These are phyloP conservation scores for Monosporozyma aerobia DNA, from an alignment of 805 yeast genomes.

Conservation along the genomic window DNA sequence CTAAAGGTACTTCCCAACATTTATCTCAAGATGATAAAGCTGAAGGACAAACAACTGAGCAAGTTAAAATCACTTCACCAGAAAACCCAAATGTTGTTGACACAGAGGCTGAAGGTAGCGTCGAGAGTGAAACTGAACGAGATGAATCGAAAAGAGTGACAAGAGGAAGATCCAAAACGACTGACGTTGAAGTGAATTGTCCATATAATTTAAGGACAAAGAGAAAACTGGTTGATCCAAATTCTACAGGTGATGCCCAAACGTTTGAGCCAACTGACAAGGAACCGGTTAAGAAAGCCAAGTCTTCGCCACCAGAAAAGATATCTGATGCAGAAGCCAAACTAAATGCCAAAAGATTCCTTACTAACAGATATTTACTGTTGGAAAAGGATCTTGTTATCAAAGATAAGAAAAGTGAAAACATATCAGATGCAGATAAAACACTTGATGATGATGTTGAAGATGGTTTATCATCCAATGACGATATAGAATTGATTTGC, in stretches of 20 bases:
- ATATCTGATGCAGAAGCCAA: neutral
- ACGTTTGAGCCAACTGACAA: neutral
- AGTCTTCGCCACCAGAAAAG: neutral
- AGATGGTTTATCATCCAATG: conserved; percentile 5
- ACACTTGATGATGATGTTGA: conserved; percentile 9
- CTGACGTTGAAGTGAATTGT: neutral
- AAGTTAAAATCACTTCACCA: neutral
- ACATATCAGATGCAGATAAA: conserved; percentile 3
- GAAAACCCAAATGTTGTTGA: neutral
- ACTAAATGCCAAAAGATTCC: neutral
- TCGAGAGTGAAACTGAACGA: neutral
- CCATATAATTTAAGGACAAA: neutral
- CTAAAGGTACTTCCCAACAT: neutral
- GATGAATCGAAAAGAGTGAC: neutral
- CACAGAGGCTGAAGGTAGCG: neutral
- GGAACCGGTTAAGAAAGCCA: neutral
- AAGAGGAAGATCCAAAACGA: neutral
- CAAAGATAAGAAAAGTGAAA: conserved; percentile 1
- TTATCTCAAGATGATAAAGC: neutral
- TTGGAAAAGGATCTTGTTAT: neutral
- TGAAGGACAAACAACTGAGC: neutral
- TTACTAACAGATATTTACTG: neutral
- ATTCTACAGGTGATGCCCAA: neutral
- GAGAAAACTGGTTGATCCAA: neutral
- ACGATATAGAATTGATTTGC: conserved; percentile 25